These are phyloP conservation scores for Sungouiella thailandica DNA, from an alignment of 805 yeast genomes.

Conservation along the genomic window DNA sequence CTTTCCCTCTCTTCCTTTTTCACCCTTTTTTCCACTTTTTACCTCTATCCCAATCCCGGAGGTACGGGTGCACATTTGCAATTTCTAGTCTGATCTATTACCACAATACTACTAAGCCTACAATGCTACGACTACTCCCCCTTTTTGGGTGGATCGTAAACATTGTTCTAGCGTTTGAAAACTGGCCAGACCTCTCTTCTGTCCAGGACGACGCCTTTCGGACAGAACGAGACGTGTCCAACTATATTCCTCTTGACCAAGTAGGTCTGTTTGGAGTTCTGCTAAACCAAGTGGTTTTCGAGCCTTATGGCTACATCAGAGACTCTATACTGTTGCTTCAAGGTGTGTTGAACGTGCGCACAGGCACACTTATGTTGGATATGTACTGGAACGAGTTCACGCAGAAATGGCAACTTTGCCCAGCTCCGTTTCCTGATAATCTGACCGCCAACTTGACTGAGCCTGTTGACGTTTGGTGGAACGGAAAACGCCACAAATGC, in stretches of 20 bases:
- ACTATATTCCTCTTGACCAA: conserved; percentile 29
- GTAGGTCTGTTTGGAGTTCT: conserved; percentile 28
- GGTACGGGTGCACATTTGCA: too few species aligned
- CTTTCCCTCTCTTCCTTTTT: too few species aligned
- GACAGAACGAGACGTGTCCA: conserved; percentile 34
- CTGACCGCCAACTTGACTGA: conserved; percentile 13
- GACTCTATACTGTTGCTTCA: conserved; percentile 5
- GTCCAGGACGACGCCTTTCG: conserved; percentile 18
- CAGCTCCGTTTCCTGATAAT: conserved; percentile 36
- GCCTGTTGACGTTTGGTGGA: conserved; percentile 21
- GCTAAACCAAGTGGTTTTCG: conserved; percentile 24
- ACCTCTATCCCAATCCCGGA: too few species aligned
- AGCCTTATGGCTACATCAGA: conserved; percentile 23
- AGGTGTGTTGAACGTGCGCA: conserved; percentile 11
- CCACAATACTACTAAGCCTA: too few species aligned
- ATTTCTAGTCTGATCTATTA: too few species aligned
- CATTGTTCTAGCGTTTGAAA: not conserved
- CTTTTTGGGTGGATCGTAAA: not conserved
- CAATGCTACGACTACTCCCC: not conserved
- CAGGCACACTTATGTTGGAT: conserved; percentile 29
- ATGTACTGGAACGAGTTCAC: conserved; percentile 49
- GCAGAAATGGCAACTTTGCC: conserved; percentile 50
- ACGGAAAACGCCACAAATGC: conserved; percentile 22
- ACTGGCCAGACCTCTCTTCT: conserved; percentile 7
- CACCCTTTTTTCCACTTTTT: too few species aligned